Base-by-base conservation (phyloP, 495 filamentous ascomycete species). In the Neurospora sp. region DNA sequence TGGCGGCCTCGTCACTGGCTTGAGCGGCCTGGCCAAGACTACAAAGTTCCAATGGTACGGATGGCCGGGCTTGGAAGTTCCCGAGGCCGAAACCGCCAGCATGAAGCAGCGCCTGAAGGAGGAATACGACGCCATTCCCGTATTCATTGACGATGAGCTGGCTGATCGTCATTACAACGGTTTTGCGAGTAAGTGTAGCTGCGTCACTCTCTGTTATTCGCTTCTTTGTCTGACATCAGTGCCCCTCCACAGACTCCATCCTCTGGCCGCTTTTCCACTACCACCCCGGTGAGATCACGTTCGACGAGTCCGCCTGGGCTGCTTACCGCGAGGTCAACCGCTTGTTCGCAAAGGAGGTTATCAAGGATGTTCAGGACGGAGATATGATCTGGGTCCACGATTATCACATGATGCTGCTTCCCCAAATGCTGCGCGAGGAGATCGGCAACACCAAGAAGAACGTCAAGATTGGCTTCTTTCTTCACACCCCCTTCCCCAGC, bases 1-100 rank as follows among this genome's bases (percentile, higher is more conserved):
- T 8, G 95, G 95, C 71, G 95, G 95, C 16, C 87, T 99, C 44
- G 94, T 99, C 70, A 97, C 91, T 44, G 96, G 94, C 2, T 81
- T 99, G 70, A 94, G 91, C 74, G 96, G 95, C 22, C 82, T 99
- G 75, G 91, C 92, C 74, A 97, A 97, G 80, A 89, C 92, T 9
- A 97, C 93, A 12, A 95, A 90, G 59, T 98, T 97, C 83, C 91
- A 93, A 80, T 99, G 96, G 95, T 98, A 97, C 81, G 95, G 95
- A 73, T 99, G 96, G 96, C 94, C 95, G 9, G 95, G 95, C 39
- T 79, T 97, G 71, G 92, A 97, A 77, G 87, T 94, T 38, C 92
- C 92, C 61, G 91, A 93, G 71, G 86, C 82, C 27, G 92, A 95
- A 76, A 83, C 88, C 10, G 86, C 81, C 37, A 87, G 86, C 75